Evolutionary conservation across 1,284 basidiomycete genomes (phyloP), one percentile per base, ranked within the genome.

Genomic region (Papiliotrema flavescens): DNA sequence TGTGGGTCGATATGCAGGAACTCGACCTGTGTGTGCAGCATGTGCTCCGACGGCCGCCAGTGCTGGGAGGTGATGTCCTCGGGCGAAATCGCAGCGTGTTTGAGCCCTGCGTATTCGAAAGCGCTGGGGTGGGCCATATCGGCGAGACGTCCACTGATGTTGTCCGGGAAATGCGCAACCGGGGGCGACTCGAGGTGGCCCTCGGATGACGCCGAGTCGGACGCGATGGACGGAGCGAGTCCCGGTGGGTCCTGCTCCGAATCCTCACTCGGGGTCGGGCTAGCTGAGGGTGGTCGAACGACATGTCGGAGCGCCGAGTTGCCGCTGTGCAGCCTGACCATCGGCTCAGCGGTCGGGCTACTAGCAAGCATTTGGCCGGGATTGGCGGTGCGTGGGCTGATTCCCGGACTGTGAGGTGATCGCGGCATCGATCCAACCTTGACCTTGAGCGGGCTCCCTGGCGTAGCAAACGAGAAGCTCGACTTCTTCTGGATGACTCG

Each of bases 121-220:
- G 28, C 45, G 40, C 14, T 41, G 44, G 46, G 13, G n/a, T 40
- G 34, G 39, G 19, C 37, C 9, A 37, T 23, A 23, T 23, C 24
- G 26, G 49, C 15, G 11, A 22, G 17, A 22, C 28, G 19, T 34
- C 19, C 13, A 36, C 35, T 49, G 37, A 40, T 49, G 20, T 6
- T 15, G 8, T 14, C 23, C 17, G 47, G 20, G 47, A 39, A 46
- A 20, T 44, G 40, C 17, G 39, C 32, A 17, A 48, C 35, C 7
- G 57, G 63, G 1, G 67, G 67, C 6, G 62, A 65, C 6, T 68
- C 65, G 13, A 68, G 44, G 37, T 63, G 56, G 11, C 61, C 65
- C 26, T 66, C 69, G 40, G 67, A 69, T 7, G 65, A 65, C 3
- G 55, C 69, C 20, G 69, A 69, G 48, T 71, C 70, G 5, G 62